Base-by-base conservation (phyloP, 495 filamentous ascomycete species). In the Paragyromitra xinjiangensis region DNA sequence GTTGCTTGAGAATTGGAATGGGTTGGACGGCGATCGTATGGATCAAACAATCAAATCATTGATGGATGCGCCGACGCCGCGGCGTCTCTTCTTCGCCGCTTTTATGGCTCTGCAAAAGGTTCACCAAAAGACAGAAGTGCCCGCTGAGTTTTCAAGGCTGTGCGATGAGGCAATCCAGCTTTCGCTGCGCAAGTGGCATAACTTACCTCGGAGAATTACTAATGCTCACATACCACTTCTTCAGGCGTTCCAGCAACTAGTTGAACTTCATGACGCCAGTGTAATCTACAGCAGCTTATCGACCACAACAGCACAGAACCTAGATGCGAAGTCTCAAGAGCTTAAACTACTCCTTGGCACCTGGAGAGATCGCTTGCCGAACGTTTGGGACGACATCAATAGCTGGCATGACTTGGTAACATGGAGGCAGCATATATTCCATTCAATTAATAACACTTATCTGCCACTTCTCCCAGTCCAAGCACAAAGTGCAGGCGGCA, bases 381-480 rank as follows among this genome's bases (percentile, higher is more conserved):
- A 99, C 80, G 91, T 97, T 8, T 99, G 96, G 96, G 96, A 99
- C 80, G 96, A 99, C 82, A 99, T 99, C 84, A 97, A 97, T 79
- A 92, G 94, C 26, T 99, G 96, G 96, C 95, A 98, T 82, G 96
- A 98, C 81, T 87, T 99, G 24, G 95, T 99, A 22, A 98, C 96
- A 1, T 99, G 96, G 96, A 90, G 96, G 78, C 96, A 98, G 83
- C 96, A 99, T 84, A 96, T 99, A 77, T 99, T 99, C 86, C 91
- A 94, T 64, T 89, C 98, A 12, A 99, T 99, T 85, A 99, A 99
- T 82, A 88, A 86, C 11, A 97, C 93, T 0, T 99, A 99, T 81
- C 90, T 99, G 3, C 89, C 89, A 34, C 88, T 99, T 69, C 84
- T 98, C 39, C 96, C 93, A 3, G 91, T 88, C 16, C 91, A 94